phyloP scores from a whole-genome alignment of 2,329 filamentous ascomycete species.

The Monilinia polystroma region DNA sequence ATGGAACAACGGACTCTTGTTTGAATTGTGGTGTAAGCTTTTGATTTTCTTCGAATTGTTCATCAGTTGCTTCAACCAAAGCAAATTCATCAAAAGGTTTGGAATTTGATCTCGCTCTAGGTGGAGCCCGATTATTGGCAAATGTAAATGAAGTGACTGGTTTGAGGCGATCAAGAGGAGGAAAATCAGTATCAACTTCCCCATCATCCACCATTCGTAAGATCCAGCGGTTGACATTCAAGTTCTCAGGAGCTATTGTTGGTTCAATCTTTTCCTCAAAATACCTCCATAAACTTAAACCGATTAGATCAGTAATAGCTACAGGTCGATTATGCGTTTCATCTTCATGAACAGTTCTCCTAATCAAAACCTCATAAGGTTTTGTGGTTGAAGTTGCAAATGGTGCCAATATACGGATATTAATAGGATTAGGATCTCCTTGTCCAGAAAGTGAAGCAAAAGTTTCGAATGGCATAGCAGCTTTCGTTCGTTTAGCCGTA shows the following conservation, averaged over 20 bases:
- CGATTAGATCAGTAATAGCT: slow-evolving; percentile 78
- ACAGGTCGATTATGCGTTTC: slow-evolving; percentile 61
- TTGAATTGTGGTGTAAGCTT: slow-evolving; percentile 65
- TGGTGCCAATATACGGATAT: slow-evolving; percentile 74
- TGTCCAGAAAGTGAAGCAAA: slow-evolving; percentile 77
- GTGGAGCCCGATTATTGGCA: slow-evolving; percentile 67
- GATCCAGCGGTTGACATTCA: slow-evolving; percentile 80
- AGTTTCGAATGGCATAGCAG: slow-evolving; percentile 69
- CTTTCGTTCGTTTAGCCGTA: slow-evolving; percentile 68
- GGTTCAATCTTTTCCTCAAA: slow-evolving; percentile 74
- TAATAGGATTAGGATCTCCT: slow-evolving; percentile 73
- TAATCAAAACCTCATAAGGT: slow-evolving; percentile 70
- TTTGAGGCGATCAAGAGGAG: slow-evolving; percentile 71
- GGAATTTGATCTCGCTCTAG: slow-evolving; percentile 61
- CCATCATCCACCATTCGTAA: slow-evolving; percentile 81
- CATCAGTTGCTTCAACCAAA: slow-evolving; percentile 68
- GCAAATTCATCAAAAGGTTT: slow-evolving; percentile 83
- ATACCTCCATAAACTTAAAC: slow-evolving; percentile 74
- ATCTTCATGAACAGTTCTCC: slow-evolving; percentile 66
- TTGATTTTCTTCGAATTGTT: slow-evolving; percentile 69
- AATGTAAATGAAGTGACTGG: slow-evolving; percentile 77
- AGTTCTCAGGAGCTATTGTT: slow-evolving; percentile 60
- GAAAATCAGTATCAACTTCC: slow-evolving; percentile 83
- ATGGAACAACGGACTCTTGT: slow-evolving; percentile 48
- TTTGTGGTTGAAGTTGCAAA: slow-evolving; percentile 64